Percentiles rank a stretch among this genome's conserved stretches.
Evolutionary conservation across 2,329 filamentous ascomycete species (phyloP).

Genomic region (Pestalotiopsis sp.): DNA sequence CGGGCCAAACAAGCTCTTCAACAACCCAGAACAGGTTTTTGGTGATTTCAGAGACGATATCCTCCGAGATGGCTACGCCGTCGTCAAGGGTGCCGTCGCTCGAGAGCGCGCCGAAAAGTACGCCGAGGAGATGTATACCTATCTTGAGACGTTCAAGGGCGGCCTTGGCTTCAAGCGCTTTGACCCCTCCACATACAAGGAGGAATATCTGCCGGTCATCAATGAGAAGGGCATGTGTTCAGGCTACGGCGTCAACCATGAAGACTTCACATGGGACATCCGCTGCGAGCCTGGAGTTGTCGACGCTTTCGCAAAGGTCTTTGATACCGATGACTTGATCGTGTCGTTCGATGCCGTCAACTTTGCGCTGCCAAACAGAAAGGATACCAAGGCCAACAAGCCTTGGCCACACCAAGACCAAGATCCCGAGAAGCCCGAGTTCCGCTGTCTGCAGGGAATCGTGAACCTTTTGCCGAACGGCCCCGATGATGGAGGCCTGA

Average conservation of each 20-base stretch:
- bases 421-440: conserved; percentile 44
- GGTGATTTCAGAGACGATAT: conserved; percentile 28
- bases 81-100: conserved; percentile 27
- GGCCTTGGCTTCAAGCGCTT: conserved; percentile 30
- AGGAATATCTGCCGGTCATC: conserved; percentile 37
- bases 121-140: conserved; percentile 19
- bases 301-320: conserved; percentile 47
- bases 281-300: conserved; percentile 50
- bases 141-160: conserved; percentile 13
- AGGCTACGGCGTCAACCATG: conserved; percentile 48
- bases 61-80: conserved; percentile 26
- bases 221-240: conserved; percentile 53
- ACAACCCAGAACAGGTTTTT: not conserved
- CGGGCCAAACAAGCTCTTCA: conserved; percentile 11
- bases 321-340: conserved; percentile 46
- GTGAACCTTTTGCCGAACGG: conserved; percentile 44
- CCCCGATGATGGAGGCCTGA: conserved; percentile 36
- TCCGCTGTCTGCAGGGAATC: conserved; percentile 54
- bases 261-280: conserved; percentile 51
- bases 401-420: conserved; percentile 52
- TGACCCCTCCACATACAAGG: conserved; percentile 38
- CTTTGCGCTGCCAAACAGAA: conserved; percentile 40
- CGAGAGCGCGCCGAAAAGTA: conserved; percentile 21
- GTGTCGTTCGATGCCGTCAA: conserved; percentile 53
- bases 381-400: conserved; percentile 37